A percentile compares a stretch with the other conserved stretches of the same genome.
Evolutionary conservation across 208 protist species (phyloP).

Genomic region (Vickermania ingenoplastis): DNA sequence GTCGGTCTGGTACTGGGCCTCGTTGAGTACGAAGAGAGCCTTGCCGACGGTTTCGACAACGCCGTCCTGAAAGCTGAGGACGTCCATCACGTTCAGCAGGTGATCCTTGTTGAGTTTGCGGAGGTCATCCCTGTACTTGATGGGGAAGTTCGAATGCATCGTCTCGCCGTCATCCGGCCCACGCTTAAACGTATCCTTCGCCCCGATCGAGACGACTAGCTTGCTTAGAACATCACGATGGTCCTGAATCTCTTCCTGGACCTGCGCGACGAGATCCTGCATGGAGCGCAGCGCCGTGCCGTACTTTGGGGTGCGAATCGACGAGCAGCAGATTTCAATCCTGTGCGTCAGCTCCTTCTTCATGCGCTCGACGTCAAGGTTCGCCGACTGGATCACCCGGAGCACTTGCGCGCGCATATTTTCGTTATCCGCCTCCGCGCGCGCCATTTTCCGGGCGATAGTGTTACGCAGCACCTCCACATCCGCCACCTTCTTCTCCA

Average conservation of each 20-base stretch:
- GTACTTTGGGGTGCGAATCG: constrained; percentile 67
- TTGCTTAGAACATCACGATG: constrained; percentile 64
- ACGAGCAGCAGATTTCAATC: constrained; percentile 52
- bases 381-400: constrained; percentile 25
- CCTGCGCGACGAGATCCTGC: constrained; percentile 41
- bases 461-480: constrained; percentile 47
- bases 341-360: constrained; percentile 59
- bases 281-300: constrained; percentile 60
- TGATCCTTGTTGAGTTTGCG: constrained; percentile 59
- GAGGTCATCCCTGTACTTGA: constrained; percentile 52
- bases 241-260: constrained; percentile 59
- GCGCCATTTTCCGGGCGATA: constrained; percentile 38
- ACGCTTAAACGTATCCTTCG: constrained; percentile 58
- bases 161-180: constrained; percentile 35
- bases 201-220: constrained; percentile 64
- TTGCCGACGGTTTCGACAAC: constrained; percentile 72
- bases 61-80: constrained; percentile 69
- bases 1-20: constrained; percentile 31
- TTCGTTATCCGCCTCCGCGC: constrained; percentile 60
- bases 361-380: constrained; percentile 60
- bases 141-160: constrained; percentile 74
- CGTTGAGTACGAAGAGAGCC: constrained; percentile 59
- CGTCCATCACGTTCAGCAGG: constrained; percentile 71
- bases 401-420: constrained; percentile 45
- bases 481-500: constrained; percentile 48